phyloP scores from a whole-genome alignment of 345 rosid species.

The Ceriops tagal region DNA sequence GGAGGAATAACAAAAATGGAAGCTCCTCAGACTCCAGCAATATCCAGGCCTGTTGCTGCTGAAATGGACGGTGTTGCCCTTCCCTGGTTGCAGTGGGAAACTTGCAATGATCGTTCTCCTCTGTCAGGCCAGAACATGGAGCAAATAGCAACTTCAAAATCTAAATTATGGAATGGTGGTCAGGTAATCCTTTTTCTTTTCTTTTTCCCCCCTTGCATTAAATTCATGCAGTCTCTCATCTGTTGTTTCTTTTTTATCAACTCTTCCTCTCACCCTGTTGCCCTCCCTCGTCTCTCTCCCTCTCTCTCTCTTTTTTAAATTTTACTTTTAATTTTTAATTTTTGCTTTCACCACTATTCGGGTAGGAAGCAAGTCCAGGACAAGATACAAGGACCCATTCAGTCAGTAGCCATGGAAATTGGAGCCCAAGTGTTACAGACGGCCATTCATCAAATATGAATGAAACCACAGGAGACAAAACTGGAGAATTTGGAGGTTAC shows the following conservation, averaged over 20 bases:
- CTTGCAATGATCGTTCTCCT: constrained; percentile 52
- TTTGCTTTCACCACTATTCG: neutral
- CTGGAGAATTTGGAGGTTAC: constrained; percentile 22
- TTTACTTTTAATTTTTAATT: no score
- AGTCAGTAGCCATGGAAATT: constrained; percentile 70
- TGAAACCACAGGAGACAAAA: constrained; percentile 21
- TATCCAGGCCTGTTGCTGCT: constrained; percentile 38
- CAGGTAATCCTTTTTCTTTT: constrained; percentile 35
- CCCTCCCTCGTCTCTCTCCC: no score
- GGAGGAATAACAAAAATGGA: constrained; percentile 47
- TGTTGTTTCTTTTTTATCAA: neutral
- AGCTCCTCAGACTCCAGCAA: constrained; percentile 36
- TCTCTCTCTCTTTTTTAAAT: no score
- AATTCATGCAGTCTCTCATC: neutral
- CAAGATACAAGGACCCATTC: constrained; percentile 39
- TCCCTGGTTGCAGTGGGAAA: constrained; percentile 97
- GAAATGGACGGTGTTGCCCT: constrained; percentile 83
- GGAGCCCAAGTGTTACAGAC: constrained; percentile 50
- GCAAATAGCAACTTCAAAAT: constrained; percentile 31
- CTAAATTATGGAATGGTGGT: constrained; percentile 30
- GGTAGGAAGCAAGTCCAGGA: constrained; percentile 40
- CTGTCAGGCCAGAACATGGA: constrained; percentile 36
- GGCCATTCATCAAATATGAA: constrained; percentile 22
- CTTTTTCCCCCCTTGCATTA: neutral
- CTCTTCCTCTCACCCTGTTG: neutral